Percentiles rank a stretch among this genome's conserved stretches.
Evolutionary conservation across 2,329 filamentous ascomycete genomes (phyloP).

Genomic region (Aspergillus eucalypticola): DNA sequence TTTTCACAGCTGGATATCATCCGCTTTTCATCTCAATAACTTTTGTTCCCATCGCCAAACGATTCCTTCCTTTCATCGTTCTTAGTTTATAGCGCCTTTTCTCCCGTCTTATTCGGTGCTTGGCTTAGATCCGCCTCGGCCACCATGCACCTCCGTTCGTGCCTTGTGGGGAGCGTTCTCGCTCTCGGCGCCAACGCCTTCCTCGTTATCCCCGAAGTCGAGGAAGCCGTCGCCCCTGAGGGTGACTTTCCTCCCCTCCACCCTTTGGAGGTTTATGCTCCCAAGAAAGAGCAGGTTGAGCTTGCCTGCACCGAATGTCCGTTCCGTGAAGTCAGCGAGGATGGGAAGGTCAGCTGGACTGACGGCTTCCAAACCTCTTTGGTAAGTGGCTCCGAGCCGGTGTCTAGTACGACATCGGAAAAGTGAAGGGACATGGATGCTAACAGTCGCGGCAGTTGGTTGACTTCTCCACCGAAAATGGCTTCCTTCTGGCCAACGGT

Average conservation of each 20-base stretch:
- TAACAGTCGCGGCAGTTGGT: slow-evolving; percentile 30
- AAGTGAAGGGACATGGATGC: neutral
- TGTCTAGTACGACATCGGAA: neutral
- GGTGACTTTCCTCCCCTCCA: slow-evolving; percentile 27
- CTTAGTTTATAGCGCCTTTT: slow-evolving; percentile 5
- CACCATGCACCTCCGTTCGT: slow-evolving; percentile 40
- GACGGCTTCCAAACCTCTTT: slow-evolving; percentile 39
- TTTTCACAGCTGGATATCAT: neutral
- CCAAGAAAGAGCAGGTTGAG: slow-evolving; percentile 31
- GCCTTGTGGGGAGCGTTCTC: slow-evolving; percentile 36
- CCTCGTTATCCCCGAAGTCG: slow-evolving; percentile 40
- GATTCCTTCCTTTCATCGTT: neutral
- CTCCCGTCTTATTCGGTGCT: slow-evolving; percentile 13
- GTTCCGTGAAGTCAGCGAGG: slow-evolving; percentile 33
- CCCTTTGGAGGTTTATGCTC: slow-evolving; percentile 28
- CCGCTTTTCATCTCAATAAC: slow-evolving; percentile 3
- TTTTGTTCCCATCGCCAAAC: neutral
- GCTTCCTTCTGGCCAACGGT: slow-evolving; percentile 39
- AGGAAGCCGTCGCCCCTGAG: slow-evolving; percentile 26
- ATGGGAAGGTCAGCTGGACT: slow-evolving; percentile 35
- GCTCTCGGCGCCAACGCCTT: slow-evolving; percentile 40
- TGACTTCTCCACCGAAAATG: slow-evolving; percentile 39
- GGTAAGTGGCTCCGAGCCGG: slow-evolving; percentile 29
- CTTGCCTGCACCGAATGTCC: slow-evolving; percentile 43
- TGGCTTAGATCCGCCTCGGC: slow-evolving; percentile 6